These are phyloP conservation scores for Ophiocordyceps polyrhachis-furcata DNA, from an alignment of 2,329 filamentous ascomycete genomes.

Conservation along the genomic window DNA sequence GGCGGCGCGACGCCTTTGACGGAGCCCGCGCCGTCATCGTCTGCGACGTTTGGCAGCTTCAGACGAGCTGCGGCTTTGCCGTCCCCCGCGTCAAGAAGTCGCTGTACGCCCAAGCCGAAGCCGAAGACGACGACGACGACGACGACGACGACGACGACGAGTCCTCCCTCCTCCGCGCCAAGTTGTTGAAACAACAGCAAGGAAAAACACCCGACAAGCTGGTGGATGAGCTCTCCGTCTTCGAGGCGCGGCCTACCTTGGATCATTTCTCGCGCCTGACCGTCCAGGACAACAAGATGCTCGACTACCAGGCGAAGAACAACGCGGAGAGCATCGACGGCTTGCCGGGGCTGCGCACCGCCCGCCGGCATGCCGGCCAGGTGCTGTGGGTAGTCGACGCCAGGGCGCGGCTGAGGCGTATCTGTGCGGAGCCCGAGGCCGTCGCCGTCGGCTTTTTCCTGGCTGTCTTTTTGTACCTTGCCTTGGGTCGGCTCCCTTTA, in stretches of 20 bases:
- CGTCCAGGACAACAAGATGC: conserved; percentile 27
- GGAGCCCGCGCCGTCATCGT: conserved; percentile 42
- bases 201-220: conserved; percentile 7
- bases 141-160: no score
- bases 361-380: conserved; percentile 30
- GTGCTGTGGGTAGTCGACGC: conserved; percentile 23
- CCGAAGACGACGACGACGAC: background rate
- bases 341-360: conserved; percentile 34
- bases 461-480: conserved; percentile 12
- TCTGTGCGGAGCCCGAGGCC: conserved; percentile 13
- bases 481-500: background rate
- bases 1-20: conserved; percentile 18
- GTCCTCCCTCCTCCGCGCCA: conserved; percentile 1
- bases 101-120: conserved; percentile 12
- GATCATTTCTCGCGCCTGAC: conserved; percentile 29
- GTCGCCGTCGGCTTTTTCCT: conserved; percentile 14
- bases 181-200: no score
- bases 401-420: conserved; percentile 8
- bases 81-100: conserved; percentile 33
- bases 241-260: conserved; percentile 36
- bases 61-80: conserved; percentile 48
- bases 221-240: conserved; percentile 20
- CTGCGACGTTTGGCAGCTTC: conserved; percentile 43
- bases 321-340: conserved; percentile 40
- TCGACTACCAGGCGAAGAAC: conserved; percentile 34